A percentile compares a stretch with the other conserved stretches of the same genome.
phyloP scores from a whole-genome alignment of 768 basidiomycete species.

The Amanita pseudoporphyria region DNA sequence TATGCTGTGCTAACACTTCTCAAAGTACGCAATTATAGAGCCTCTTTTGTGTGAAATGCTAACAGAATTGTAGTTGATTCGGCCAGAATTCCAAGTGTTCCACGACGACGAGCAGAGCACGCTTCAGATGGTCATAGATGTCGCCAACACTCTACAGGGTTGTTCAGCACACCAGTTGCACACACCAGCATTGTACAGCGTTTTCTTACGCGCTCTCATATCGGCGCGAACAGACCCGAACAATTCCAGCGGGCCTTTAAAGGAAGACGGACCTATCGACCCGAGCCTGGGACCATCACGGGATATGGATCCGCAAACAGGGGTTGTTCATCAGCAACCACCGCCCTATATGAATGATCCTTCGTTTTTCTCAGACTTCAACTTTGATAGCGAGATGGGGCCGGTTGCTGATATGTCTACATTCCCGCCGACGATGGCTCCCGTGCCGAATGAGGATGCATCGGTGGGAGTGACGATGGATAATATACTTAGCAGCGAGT shows the following conservation, averaged over 20 bases:
- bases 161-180: conserved; percentile 74
- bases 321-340: neutral
- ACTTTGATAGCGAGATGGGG: conserved; percentile 78
- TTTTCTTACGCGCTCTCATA: conserved; percentile 72
- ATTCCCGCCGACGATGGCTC: conserved; percentile 84
- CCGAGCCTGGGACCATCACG: neutral
- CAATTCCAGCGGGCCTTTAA: conserved; percentile 2
- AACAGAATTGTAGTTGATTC: conserved; percentile 47
- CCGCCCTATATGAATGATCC: conserved; percentile 6
- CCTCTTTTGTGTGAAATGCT: neutral
- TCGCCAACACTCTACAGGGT: conserved; percentile 70
- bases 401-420: conserved; percentile 73
- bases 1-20: conserved; percentile 89
- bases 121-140: conserved; percentile 63
- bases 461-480: conserved; percentile 65
- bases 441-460: conserved; percentile 30
- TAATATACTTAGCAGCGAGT: conserved; percentile 65
- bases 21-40: conserved; percentile 47
- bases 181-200: conserved; percentile 84
- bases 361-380: conserved; percentile 42
- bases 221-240: conserved; percentile 35
- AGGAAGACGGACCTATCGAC: neutral
- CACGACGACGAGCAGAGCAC: conserved; percentile 67
- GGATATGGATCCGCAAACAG: conserved; percentile 16
- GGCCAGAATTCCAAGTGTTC: conserved; percentile 74